Conservation (phyloP, 1,139 yeast species). For the Petasospora rhodanensis region DNA sequence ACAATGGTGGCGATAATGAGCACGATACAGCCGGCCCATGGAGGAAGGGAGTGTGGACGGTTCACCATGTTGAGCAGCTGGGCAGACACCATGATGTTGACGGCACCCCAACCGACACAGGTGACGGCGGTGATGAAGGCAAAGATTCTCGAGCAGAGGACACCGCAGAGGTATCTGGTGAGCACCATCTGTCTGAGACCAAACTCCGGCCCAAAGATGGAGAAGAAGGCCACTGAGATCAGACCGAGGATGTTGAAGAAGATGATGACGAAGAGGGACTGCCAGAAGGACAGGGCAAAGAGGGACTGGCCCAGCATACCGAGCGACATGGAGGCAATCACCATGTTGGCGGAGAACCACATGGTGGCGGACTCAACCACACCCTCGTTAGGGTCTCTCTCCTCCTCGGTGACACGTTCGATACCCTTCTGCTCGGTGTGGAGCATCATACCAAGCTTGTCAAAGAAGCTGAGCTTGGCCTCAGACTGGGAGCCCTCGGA, state of each 20-base stretch:
- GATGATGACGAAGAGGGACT: constrained; percentile 54
- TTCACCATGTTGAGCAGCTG: constrained; percentile 78
- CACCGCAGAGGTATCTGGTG: constrained; percentile 76
- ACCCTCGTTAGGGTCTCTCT: constrained; percentile 48
- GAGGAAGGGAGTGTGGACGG: constrained; percentile 55
- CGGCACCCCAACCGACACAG: constrained; percentile 95
- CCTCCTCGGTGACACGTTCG: constrained; percentile 42
- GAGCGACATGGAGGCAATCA: constrained; percentile 74
- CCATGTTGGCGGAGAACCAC: constrained; percentile 94
- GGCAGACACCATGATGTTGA: constrained; percentile 86
- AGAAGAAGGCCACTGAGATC: constrained; percentile 75
- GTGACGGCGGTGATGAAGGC: constrained; percentile 76
- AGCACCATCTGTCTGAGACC: constrained; percentile 89
- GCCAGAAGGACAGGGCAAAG: constrained; percentile 58
- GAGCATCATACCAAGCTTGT: constrained; percentile 32
- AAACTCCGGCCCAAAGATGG: constrained; percentile 76
- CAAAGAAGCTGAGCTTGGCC: constrained; percentile 24
- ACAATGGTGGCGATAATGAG: constrained; percentile 64
- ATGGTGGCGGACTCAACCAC: constrained; percentile 71
- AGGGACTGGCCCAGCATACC: constrained; percentile 66
- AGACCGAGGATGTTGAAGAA: constrained; percentile 74
- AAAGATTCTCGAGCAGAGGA: constrained; percentile 69
- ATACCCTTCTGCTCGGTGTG: constrained; percentile 46
- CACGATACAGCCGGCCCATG: constrained; percentile 87
- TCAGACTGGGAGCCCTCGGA: constrained; percentile 18